Percentiles rank a stretch among this genome's conserved stretches.
Evolutionary conservation across 192 early-diverging fungal species (phyloP).

Genomic region (Haplosporangium gracile): DNA sequence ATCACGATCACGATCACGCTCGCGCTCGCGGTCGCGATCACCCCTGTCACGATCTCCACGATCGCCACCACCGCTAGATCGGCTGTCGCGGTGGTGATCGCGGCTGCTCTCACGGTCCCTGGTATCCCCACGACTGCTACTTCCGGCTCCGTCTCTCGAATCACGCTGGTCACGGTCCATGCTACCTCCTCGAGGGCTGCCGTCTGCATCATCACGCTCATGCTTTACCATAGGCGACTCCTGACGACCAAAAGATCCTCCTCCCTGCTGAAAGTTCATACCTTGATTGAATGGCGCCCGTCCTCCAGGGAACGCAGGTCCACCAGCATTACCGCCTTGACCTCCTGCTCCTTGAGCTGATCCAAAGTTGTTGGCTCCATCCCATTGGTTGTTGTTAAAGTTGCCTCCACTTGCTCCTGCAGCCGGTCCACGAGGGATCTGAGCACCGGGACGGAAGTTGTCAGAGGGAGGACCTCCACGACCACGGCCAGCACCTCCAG

Average conservation of each 20-base stretch:
- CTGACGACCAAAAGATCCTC: slow-evolving; percentile 21
- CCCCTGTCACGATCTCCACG: slow-evolving; percentile 19
- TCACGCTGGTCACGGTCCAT: slow-evolving; percentile 31
- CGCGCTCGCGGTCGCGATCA: slow-evolving; percentile 22
- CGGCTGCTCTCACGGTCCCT: background rate
- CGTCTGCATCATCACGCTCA: slow-evolving; percentile 35
- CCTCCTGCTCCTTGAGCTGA: slow-evolving; percentile 10
- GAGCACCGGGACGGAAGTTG: slow-evolving; percentile 26
- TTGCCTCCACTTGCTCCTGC: slow-evolving; percentile 12
- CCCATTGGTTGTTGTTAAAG: slow-evolving; percentile 41
- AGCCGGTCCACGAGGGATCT: slow-evolving; percentile 13
- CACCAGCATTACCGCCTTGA: background rate
- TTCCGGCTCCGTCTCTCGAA: slow-evolving; percentile 10
- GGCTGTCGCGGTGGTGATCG: background rate
- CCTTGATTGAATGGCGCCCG: slow-evolving; percentile 33
- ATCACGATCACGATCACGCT: slow-evolving; percentile 26
- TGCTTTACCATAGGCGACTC: background rate
- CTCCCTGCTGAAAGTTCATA: slow-evolving; percentile 26
- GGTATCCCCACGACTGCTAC: slow-evolving; percentile 3
- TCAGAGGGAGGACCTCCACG: slow-evolving; percentile 23
- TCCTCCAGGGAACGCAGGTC: slow-evolving; percentile 40
- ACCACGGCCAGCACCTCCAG: slow-evolving; percentile 22
- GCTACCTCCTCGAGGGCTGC: slow-evolving; percentile 29
- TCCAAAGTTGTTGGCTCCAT: slow-evolving; percentile 16
- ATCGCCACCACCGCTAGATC: background rate